A percentile compares a stretch with the other conserved stretches of the same genome.
phyloP scores from a whole-genome alignment of 352 stramenopile species.

The Globisporangium acanthophoron region DNA sequence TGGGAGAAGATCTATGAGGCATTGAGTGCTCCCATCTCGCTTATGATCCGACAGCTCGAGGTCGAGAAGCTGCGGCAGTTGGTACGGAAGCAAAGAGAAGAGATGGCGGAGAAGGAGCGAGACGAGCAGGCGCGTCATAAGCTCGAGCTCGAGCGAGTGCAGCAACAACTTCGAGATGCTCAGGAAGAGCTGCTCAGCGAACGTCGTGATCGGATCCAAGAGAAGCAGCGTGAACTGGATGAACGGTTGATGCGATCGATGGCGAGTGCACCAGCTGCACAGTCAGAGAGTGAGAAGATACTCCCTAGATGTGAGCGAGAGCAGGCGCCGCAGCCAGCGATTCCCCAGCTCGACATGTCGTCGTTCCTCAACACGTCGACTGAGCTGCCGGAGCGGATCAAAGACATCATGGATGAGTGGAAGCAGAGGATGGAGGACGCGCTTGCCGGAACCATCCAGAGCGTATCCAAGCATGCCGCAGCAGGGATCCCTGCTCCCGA shows the following conservation, averaged over 20 bases:
- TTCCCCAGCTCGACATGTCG: slow-evolving; percentile 26
- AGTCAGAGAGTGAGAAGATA: not conserved
- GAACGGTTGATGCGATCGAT: slow-evolving; percentile 27
- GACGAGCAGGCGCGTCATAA: slow-evolving; percentile 23
- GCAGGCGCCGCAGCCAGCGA: not conserved
- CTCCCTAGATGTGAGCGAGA: not conserved
- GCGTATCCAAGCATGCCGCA: slow-evolving; percentile 9
- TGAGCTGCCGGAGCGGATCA: slow-evolving; percentile 48
- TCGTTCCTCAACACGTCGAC: slow-evolving; percentile 52
- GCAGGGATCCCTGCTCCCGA: not conserved
- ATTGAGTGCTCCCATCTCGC: not conserved
- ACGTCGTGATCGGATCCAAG: slow-evolving; percentile 40
- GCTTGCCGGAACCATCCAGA: slow-evolving; percentile 16
- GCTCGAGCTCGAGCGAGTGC: slow-evolving; percentile 28
- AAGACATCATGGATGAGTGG: slow-evolving; percentile 59
- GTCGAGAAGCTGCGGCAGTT: slow-evolving; percentile 61
- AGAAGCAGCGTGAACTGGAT: slow-evolving; percentile 55
- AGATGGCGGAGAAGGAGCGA: slow-evolving; percentile 32
- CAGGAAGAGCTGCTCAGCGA: slow-evolving; percentile 57
- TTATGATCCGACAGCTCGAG: slow-evolving; percentile 21
- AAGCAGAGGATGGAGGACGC: slow-evolving; percentile 49
- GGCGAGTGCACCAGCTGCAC: not conserved
- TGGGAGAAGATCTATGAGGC: too few relatives aligned
- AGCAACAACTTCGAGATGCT: slow-evolving; percentile 36
- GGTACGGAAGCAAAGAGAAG: slow-evolving; percentile 37